Evolutionary conservation across 2,329 filamentous ascomycete species (phyloP).

Genomic region (Ceratocystis huliohia): DNA sequence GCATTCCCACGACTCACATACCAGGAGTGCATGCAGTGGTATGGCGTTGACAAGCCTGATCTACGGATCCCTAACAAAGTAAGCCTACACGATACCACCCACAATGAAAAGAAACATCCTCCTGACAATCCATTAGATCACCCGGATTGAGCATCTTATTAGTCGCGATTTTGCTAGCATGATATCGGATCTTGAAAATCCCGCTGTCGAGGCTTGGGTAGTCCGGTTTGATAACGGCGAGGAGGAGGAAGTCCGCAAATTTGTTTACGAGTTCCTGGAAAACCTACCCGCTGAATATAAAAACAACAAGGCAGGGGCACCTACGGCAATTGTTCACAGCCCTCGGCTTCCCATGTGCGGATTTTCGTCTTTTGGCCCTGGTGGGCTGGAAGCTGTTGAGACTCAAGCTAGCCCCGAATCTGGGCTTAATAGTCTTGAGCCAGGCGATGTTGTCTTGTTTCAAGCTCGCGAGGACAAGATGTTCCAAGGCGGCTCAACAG

Average conservation of each 20-base stretch:
- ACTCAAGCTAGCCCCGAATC: slow-evolving; percentile 24
- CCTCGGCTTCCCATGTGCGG: slow-evolving; percentile 60
- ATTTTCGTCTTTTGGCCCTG: slow-evolving; percentile 56
- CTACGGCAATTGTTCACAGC: slow-evolving; percentile 67
- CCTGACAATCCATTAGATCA: slow-evolving; percentile 40
- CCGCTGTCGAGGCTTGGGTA: slow-evolving; percentile 63
- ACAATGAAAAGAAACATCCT: not conserved
- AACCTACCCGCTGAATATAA: slow-evolving; percentile 45
- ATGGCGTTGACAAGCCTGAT: slow-evolving; percentile 89
- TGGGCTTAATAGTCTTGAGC: slow-evolving; percentile 34
- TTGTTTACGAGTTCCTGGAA: slow-evolving; percentile 60
- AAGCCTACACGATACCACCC: slow-evolving; percentile 23
- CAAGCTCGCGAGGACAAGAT: slow-evolving; percentile 60
- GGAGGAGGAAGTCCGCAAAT: slow-evolving; percentile 42
- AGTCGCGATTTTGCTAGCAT: slow-evolving; percentile 55
- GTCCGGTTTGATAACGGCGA: slow-evolving; percentile 44
- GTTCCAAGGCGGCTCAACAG: slow-evolving; percentile 58
- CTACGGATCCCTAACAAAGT: slow-evolving; percentile 59
- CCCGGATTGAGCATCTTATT: slow-evolving; percentile 49
- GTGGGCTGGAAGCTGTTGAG: slow-evolving; percentile 26
- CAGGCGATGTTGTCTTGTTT: slow-evolving; percentile 69
- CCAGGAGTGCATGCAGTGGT: slow-evolving; percentile 60
- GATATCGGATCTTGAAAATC: slow-evolving; percentile 56
- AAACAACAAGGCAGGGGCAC: slow-evolving; percentile 61
- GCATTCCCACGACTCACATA: slow-evolving; percentile 56